A percentile compares a stretch with the other conserved stretches of the same genome.
phyloP scores from a whole-genome alignment of 2,329 filamentous ascomycete genomes.

The Colletotrichum sp. region DNA sequence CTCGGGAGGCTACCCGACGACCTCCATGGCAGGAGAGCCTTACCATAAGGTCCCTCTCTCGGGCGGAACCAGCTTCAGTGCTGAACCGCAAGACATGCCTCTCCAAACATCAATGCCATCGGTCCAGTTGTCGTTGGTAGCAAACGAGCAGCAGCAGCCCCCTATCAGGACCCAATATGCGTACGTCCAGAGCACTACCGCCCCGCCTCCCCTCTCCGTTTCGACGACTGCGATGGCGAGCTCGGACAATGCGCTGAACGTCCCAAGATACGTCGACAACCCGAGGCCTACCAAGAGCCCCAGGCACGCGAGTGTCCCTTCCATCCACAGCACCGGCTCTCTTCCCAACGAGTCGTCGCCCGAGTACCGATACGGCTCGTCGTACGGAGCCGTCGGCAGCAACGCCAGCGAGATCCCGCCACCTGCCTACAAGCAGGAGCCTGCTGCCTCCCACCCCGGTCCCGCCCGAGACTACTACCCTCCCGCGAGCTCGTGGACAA shows the following conservation, averaged over 20 bases:
- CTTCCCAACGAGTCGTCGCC: conserved; percentile 53
- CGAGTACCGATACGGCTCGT: conserved; percentile 63
- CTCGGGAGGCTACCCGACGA: conserved; percentile 53
- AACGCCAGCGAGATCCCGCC: conserved; percentile 36
- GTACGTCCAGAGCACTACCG: conserved; percentile 56
- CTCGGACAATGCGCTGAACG: conserved; percentile 52
- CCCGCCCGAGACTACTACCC: conserved; percentile 59
- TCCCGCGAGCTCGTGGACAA: conserved; percentile 55
- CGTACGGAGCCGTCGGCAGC: conserved; percentile 39
- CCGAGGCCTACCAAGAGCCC: conserved; percentile 62
- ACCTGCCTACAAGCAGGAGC: conserved; percentile 34
- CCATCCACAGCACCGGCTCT: conserved; percentile 55
- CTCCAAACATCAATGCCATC: conserved; percentile 60
- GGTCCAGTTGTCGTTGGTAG: conserved; percentile 55
- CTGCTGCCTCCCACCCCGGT: conserved; percentile 29
- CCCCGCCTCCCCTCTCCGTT: conserved; percentile 54
- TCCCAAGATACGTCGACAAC: conserved; percentile 64
- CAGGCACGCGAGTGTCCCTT: conserved; percentile 58
- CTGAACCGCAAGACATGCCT: conserved; percentile 59
- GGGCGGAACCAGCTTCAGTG: conserved; percentile 49
- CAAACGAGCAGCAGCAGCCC: conserved; percentile 51
- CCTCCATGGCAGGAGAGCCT: conserved; percentile 54
- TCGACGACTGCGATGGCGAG: conserved; percentile 39
- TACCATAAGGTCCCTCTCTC: conserved; percentile 60
- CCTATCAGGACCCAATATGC: conserved; percentile 60